Evolutionary conservation across 768 basidiomycete species (phyloP), one percentile per base, ranked within the genome.

Genomic region (Collybiopsis luxurians): DNA sequence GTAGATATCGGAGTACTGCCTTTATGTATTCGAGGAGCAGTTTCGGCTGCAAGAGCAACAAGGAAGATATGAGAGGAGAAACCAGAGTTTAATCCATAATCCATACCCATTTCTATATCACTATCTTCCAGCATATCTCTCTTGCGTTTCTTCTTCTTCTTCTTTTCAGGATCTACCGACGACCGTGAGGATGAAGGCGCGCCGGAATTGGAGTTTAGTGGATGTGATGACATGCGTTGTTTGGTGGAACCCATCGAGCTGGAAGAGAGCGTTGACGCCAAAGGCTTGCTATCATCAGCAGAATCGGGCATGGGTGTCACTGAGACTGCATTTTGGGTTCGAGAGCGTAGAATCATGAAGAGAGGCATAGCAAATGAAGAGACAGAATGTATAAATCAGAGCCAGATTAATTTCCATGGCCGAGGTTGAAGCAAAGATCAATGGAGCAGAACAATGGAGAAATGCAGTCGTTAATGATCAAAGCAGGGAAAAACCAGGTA

Each of bases 131-230:
- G 75, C 30, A 34, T 17, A 38, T 90, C 89, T 55, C 87, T 81
- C 79, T 89, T 90, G 70, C 90, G 88, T 67, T 92, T 92, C 74
- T 91, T 90, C 74, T 89, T 90, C 76, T 88, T 90, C 72, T 83
- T 89, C 75, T 86, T 82, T 47, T 87, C 82, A n/a, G 83, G 79
- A 64, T 89, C 86, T 23, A 82, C 62, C 11, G 84, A 84, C 2
- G 79, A 80, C 59, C 84, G 73, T 9, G 79, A 69, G 31, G 77
- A 73, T 21, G 83, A 82, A 6, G 80, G 71, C 12, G 79, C 73
- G 46, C 77, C 69, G 10, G 79, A 76, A 34, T 34, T 34, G 31
- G 31, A 34, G 55, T 71, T 67, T 42, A 72, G 62, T 19, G 78
- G 76, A 59, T 80, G 71, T 10, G 84, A 77, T 1, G 78, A 69